Base-by-base conservation (phyloP, 2,329 filamentous ascomycete genomes). In the Truncatella angustata region DNA sequence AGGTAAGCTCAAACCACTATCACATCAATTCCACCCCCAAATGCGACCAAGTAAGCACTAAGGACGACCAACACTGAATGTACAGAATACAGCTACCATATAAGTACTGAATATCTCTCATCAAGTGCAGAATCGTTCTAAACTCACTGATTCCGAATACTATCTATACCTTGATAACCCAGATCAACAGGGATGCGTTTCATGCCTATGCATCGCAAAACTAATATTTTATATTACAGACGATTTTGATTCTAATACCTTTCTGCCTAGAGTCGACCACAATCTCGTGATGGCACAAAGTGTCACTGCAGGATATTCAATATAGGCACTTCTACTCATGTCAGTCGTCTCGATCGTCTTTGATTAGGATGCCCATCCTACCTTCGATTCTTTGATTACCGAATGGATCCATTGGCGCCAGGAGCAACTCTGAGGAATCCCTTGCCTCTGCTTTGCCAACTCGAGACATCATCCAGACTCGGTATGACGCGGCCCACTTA, bases 121-220 rank as follows among this genome's bases (percentile, higher is more conserved):
- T 74, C 6, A 32, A 54, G 3, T 36, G 64, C 1, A 70, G 66
- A 6, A 63, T 61, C 10, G 20, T 71, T 11, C 59, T 75, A 14
- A 73, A 77, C 46, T 77, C 72, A 72, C 53, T 75, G 3, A 60
- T 72, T 5, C 76, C 73, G 0, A 71, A 73, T 50, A 64, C 61
- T 28, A 51, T 77, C 1, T 76, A 71, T 56, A 54, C 73, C 2
- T 56, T 57, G 12, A 53, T 66, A 11, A 60, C 58, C 12, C 56
- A 56, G 11, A 3, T 26, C 23, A 14, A 10, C 24, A 3, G 28
- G 6, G 16, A 14, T 16, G 6, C 12, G 28, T 44, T 5, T 28
- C 20, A n/a, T n/a, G n/a, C n/a, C n/a, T n/a, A n/a, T n/a, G n/a
- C n/a, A n/a, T n/a, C n/a, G n/a, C n/a, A n/a, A n/a, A n/a, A n/a